These are phyloP conservation scores for Fonsecaea multimorphosa DNA, from an alignment of 2,329 filamentous ascomycete genomes.

Conservation along the genomic window DNA sequence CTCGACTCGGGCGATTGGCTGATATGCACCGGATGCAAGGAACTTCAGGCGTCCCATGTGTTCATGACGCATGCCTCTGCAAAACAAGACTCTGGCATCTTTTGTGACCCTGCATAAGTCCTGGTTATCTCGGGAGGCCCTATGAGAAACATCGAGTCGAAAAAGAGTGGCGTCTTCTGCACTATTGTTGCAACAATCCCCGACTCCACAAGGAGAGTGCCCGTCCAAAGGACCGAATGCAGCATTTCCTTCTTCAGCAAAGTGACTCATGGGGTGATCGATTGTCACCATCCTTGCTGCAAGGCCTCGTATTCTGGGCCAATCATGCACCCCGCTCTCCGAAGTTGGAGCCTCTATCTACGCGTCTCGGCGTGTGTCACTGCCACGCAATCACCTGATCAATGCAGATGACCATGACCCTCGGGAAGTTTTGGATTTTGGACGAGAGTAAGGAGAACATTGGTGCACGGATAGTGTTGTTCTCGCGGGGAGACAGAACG, in stretches of 20 bases:
- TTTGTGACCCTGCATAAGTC: neutral
- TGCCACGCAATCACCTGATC: neutral
- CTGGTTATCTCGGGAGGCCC: neutral
- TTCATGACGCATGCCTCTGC: constrained; percentile 1
- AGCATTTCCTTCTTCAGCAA: neutral
- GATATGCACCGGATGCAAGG: constrained; percentile 1
- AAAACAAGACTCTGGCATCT: neutral
- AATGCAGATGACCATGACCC: neutral
- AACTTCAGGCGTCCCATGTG: neutral
- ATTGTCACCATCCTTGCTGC: constrained; percentile 1
- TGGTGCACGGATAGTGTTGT: neutral
- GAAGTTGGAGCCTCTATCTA: constrained; percentile 4
- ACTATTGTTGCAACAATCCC: neutral
- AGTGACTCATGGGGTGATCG: constrained; percentile 4
- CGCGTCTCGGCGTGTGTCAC: neutral
- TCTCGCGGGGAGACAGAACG: constrained; percentile 3
- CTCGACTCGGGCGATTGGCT: neutral
- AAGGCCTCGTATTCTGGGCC: constrained; percentile 16
- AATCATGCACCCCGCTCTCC: constrained; percentile 16
- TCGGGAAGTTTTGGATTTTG: neutral
- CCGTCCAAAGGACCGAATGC: neutral
- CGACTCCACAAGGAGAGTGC: neutral
- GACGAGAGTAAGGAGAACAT: neutral
- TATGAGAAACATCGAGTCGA: neutral
- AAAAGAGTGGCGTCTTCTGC: neutral